Conservation (phyloP, 169 alveolate species). For the Eimeria maxima region DNA sequence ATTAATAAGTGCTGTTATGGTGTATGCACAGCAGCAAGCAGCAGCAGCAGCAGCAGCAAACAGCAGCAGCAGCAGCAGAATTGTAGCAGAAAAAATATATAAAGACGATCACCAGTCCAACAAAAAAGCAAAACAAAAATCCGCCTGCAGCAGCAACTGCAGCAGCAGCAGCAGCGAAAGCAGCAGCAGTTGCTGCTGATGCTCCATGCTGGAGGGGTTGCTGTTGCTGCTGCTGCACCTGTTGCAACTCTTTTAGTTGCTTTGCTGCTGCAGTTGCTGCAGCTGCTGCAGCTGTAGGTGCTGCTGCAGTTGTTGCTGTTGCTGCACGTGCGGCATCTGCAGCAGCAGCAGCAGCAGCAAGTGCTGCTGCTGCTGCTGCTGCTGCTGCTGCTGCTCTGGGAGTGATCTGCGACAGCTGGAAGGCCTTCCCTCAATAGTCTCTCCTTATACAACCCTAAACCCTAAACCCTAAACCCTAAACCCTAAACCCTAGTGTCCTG, state of each 20-base stretch:
- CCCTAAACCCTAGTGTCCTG: too few relatives aligned
- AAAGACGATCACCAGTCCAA: too few relatives aligned
- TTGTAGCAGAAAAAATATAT: neutral
- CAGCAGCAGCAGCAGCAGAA: slow-evolving; percentile 45
- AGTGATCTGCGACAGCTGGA: too few relatives aligned
- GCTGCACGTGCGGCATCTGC: neutral
- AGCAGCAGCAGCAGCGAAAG: slow-evolving; percentile 4
- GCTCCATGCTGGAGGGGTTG: neutral
- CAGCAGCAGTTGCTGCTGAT: neutral
- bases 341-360: slow-evolving; percentile 37
- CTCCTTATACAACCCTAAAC: too few relatives aligned
- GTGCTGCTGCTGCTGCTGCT: neutral
- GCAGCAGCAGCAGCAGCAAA: slow-evolving; percentile 47
- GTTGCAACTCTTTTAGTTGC: too few relatives aligned
- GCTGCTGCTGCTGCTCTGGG: neutral
- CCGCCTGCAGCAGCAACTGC: slow-evolving; percentile 1
- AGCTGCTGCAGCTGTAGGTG: neutral
- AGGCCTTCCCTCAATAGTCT: too few relatives aligned
- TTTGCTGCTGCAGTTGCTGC: neutral
- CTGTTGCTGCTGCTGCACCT: neutral
- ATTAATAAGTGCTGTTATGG: too few relatives aligned
- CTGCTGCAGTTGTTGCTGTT: slow-evolving; percentile 1
- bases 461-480: too few relatives aligned
- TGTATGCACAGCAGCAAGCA: slow-evolving; percentile 1
- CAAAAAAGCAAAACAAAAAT: too few relatives aligned